Evolutionary conservation across 1,284 basidiomycete genomes (phyloP), one percentile per base, ranked within the genome.

Genomic region (Ustilago cynodontis): DNA sequence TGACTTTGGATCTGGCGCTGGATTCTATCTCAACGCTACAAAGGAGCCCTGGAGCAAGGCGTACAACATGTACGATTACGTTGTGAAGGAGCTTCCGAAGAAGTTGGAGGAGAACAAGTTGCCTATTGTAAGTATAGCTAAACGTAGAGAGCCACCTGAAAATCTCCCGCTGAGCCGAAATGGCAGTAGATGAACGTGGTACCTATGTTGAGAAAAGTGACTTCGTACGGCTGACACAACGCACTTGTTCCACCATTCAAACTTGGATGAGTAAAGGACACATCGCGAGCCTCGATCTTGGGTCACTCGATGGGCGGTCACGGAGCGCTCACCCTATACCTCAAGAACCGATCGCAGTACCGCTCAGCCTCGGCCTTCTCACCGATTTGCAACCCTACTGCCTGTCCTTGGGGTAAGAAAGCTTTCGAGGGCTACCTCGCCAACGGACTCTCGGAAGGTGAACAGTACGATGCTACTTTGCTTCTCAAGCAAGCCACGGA

Each of bases 361-460:
- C 91, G 91, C 69, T 95, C 94, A 24, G 92, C 90, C n/a, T 96
- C 94, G 11, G 97, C 94, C 0, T 99, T 99, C 86, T 89, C 96
- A 24, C 95, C 96, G 1, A 93, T 98, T 71, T 88, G 91, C 80
- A 97, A 99, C 87, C 95, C 97, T 0, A 91, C 92, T 14, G 89
- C 91, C 55, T 93, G 92, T 59, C 91, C 92, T 0, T 98, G 96
- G 95, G 96, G 97, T 33, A 88, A 92, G 80, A 97, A 96, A 85
- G 95, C 95, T 0, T 98, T 99, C 87, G 84, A 77, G 22, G 93
- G 94, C n/a, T 98, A 98, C 87, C 90, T 99, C 56, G 37, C 59
- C 13, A 24, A 87, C 20, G 94, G 93, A 3, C 73, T 92, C 20
- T 89, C 91, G 62, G 94, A 95, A 84, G 94, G 91, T 1, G 90